Evolutionary conservation across 805 yeast species (phyloP), one percentile per base, ranked within the genome.

Genomic region (Wickerhamomyces bovis): DNA sequence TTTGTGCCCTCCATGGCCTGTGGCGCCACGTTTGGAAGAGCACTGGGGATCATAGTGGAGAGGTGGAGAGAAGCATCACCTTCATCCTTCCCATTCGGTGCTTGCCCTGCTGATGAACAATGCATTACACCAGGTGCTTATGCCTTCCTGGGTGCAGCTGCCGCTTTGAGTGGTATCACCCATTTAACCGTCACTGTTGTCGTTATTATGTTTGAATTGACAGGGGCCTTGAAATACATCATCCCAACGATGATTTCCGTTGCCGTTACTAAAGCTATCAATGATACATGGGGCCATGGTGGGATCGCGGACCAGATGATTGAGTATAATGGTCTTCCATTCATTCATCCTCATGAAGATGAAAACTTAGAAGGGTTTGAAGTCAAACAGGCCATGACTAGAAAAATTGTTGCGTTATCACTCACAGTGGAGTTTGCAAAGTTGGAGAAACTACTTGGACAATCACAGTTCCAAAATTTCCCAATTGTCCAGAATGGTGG

Each of bases 221-320:
- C 99, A 0, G 99, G 99, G 28, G 99, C 99, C 1, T 70, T 90
- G 46, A 78, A 85, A 42, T 94, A 88, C 61, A 86, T 94, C 49
- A 76, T 95, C 12, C 99, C 99, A 2, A 87, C 96, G 0, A 94
- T 94, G 99, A 85, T 94, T 44, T 95, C 89, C 0, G 96, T 94
- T 2, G 92, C 96, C 1, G 78, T 83, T 10, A 90, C 98, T 2
- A 87, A 87, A 57, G 67, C 81, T 33, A 80, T 94, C n/a, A 78
- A 80, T 54, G 94, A 86, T 49, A 72, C 68, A 46, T 82, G 84
- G 71, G 95, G 96, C 2, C 40, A 49, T 21, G 87, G 85, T 12
- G 99, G 98, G 1, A 92, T 94, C 50, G 97, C 99, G 0, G 99
- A 94, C 61, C 95, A 89, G 64, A 90, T 90, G 87, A 89, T 95